Percentiles rank a stretch among this genome's conserved stretches.
Conservation (phyloP, 768 basidiomycete species). For the Mycena vitilis region DNA sequence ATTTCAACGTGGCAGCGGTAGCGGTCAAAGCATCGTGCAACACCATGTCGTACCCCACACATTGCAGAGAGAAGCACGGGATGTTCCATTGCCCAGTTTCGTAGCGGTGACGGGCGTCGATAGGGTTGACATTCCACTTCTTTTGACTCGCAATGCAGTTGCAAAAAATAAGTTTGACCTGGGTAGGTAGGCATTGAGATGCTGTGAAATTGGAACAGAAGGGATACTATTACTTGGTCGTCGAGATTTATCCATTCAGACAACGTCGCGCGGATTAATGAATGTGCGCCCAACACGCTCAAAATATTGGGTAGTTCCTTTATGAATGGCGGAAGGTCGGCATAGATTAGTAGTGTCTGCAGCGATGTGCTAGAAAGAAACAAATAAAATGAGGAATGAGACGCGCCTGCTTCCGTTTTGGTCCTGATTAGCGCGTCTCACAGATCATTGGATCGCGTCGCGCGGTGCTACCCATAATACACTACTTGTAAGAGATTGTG, state of each 20-base stretch:
- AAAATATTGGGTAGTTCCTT: too few species aligned
- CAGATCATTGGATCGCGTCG: too few species aligned
- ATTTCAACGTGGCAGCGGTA: not conserved
- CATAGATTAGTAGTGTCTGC: too few species aligned
- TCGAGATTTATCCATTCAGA: conserved; percentile 47
- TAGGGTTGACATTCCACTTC: conserved; percentile 15
- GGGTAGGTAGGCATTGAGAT: not conserved
- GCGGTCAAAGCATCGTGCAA: conserved; percentile 26
- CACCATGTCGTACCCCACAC: conserved; percentile 41
- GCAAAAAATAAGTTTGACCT: conserved; percentile 41
- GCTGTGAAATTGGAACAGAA: not conserved
- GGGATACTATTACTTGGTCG: conserved; percentile 41
- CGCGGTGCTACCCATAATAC: too few species aligned
- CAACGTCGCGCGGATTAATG: too few species aligned
- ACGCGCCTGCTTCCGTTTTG: too few species aligned
- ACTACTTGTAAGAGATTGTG: too few species aligned
- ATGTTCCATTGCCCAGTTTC: conserved; percentile 41
- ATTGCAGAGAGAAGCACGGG: conserved; percentile 42
- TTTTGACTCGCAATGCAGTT: conserved; percentile 33
- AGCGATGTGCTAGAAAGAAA: too few species aligned
- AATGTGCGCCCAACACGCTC: too few species aligned
- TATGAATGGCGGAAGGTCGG: too few species aligned
- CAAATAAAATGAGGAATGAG: too few species aligned
- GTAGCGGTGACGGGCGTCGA: conserved; percentile 38
- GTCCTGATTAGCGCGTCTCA: too few species aligned